These are phyloP conservation scores for Picea sitchensis DNA, from an alignment of 75 land plant genomes.

Conservation along the genomic window DNA sequence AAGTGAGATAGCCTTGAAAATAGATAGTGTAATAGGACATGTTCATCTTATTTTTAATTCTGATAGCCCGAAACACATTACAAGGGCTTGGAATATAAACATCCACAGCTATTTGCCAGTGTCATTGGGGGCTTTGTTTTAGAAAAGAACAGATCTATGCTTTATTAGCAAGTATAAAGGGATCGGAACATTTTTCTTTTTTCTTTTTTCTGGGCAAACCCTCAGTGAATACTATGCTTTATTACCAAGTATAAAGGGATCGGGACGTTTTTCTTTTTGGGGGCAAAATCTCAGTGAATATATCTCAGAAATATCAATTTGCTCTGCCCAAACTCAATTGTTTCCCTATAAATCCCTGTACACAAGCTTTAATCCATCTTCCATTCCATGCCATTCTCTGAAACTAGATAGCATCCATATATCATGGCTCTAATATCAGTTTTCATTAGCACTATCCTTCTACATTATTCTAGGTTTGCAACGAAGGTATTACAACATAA, in stretches of 20 bases:
- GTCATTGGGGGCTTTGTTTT: background rate
- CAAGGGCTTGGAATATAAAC: background rate
- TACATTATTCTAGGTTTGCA: no score
- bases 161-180: background rate
- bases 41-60: background rate
- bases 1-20: background rate
- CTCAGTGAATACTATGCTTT: background rate
- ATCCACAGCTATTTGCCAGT: background rate
- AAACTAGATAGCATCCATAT: background rate
- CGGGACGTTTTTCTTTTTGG: background rate
- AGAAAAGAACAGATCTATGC: no score
- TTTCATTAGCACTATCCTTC: no score
- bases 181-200: background rate
- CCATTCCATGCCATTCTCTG: background rate
- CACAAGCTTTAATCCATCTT: background rate
- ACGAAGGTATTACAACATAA: no score
- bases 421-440: background rate
- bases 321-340: background rate
- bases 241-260: background rate
- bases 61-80: background rate
- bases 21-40: background rate
- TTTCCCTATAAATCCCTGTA: background rate
- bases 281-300: background rate
- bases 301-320: background rate
- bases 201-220: background rate